Base-by-base conservation (phyloP, 1,284 basidiomycete genomes). In the Cryptococcus sp. region DNA sequence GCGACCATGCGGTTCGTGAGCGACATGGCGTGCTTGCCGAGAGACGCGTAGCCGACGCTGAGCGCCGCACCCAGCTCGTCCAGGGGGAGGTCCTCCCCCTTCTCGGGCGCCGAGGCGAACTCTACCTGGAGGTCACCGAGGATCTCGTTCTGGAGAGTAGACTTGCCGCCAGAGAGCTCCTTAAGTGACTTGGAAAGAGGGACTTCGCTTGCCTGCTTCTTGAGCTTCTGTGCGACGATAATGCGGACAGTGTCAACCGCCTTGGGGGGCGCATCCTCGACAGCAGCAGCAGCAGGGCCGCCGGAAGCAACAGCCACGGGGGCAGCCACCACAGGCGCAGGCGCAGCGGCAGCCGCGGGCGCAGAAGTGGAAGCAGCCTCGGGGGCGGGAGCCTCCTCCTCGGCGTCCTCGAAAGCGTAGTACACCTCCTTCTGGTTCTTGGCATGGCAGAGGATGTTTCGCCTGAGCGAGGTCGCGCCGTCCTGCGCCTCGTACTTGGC, bases 371-470 rank as follows among this genome's bases (percentile, higher is more conserved):
- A 71, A 12, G 82, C 78, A n/a, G 78, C 71, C 11, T 81, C 72
- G 8, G 82, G 75, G 37, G 79, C 81, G 51, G 86, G 83, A 2
- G 76, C 69, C 46, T 77, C 79, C 24, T 56, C 76, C 48, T 76
- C 80, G 64, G 89, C 91, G 66, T 98, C 96, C 75, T 98, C 95
- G 77, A 93, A 96, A 70, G 91, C 86, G 78, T 98, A 98, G 80
- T 98, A 98, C 47, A 98, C 92, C 77, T 98, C 92, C 79, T 95
- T 96, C 63, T 84, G 83, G 75, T 98, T 87, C 84, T 98, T 98
- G 48, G 93, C 86, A 67, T 93, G 89, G 77, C 95, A 98, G 61
- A 91, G 83, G 69, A 98, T 93, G 23, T 82, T 81, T 58, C 95
- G 87, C 50, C 83, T 84, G 70, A 84, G 87, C 64, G 87, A 87